Evolutionary conservation across 805 yeast genomes (phyloP), one percentile per base, ranked within the genome.

Genomic region (Candida gorgasii): DNA sequence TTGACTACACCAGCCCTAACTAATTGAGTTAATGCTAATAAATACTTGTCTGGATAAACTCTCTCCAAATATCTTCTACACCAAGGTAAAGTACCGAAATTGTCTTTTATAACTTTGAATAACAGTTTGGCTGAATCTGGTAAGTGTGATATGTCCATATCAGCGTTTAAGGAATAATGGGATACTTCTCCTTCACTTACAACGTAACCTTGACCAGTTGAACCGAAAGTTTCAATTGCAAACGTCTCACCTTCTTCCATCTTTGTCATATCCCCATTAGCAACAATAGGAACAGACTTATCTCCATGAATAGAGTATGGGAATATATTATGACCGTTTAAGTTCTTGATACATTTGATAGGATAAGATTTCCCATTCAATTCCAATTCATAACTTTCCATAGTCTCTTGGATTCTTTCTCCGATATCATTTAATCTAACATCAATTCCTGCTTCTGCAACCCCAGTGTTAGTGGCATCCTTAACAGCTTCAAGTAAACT

Each of bases 231-330:
- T 69, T 93, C 99, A 58, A 93, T 92, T 47, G 99, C 99, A 73
- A 88, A 92, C 2, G 89, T 84, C 65, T 93, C 99, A 49, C 97
- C 97, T 71, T 93, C 99, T 64, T 93, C 99, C 97, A 93, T 92
- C 75, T 92, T 92, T 8, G 98, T 93, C 63, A 78, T 78, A 62
- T 93, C 99, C 6, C 89, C 92, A 56, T 87, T 87, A 56, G 90
- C 85, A 26, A 93, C 96, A 56, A 93, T 93, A 13, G 99, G 99
- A 36, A 93, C 98, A 18, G 95, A 82, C 64, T 93, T 93, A 49
- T 97, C 97, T 31, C 90, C 93, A 64, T 93, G 99, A 57, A 93
- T 93, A 40, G 72, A 74, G 65, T 74, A 90, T 43, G 84, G 90
- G 18, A 79, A 82, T 55, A 93, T 93, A 59, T 83, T 90, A 69